Evolutionary conservation across 352 stramenopile genomes (phyloP).

Genomic region (Aphanomyces cochlioides): DNA sequence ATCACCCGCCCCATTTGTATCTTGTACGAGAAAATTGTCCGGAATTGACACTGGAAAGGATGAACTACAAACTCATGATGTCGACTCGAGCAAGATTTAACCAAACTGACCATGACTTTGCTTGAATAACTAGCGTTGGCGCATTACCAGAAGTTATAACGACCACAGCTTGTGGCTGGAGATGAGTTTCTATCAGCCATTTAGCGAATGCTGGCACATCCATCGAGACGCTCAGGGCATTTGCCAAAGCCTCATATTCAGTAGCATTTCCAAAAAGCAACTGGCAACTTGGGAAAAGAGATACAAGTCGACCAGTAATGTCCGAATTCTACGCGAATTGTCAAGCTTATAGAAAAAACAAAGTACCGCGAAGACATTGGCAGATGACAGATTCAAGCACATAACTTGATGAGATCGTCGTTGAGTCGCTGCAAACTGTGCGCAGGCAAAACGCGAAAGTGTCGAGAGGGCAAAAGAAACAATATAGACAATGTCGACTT

Average conservation of each 20-base stretch:
- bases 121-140: slow-evolving; percentile 8
- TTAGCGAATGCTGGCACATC: neutral
- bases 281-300: neutral
- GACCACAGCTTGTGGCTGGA: neutral
- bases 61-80: neutral
- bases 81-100: slow-evolving; percentile 12
- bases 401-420: neutral
- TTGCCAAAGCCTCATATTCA: slow-evolving; percentile 10
- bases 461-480: slow-evolving; percentile 21
- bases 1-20: slow-evolving; percentile 25
- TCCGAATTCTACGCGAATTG: slow-evolving; percentile 11
- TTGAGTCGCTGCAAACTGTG: neutral
- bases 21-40: neutral
- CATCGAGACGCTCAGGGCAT: neutral
- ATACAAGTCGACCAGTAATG: slow-evolving; percentile 1
- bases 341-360: neutral
- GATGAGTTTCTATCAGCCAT: neutral
- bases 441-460: slow-evolving; percentile 9
- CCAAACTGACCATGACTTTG: neutral
- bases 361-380: slow-evolving; percentile 14
- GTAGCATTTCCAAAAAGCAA: slow-evolving; percentile 6
- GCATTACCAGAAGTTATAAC: slow-evolving; percentile 2
- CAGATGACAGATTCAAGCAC: slow-evolving; percentile 24
- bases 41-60: neutral
- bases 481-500: slow-evolving; percentile 20